phyloP scores from a whole-genome alignment of 768 basidiomycete species.

The Grammothele lineata region DNA sequence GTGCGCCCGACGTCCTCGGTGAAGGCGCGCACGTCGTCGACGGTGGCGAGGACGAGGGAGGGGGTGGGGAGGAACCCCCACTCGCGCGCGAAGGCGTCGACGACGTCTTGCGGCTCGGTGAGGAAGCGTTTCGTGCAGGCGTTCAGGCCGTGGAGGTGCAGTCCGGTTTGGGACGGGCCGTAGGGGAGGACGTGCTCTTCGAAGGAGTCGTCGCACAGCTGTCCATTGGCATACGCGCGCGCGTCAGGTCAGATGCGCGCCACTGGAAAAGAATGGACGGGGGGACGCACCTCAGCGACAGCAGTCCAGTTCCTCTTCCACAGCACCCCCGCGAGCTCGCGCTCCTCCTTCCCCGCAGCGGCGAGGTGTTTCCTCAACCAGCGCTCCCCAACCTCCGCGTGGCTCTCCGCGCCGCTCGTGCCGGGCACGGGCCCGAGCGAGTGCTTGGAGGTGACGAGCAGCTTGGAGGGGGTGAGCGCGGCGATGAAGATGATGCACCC shows the following conservation, averaged over 20 bases:
- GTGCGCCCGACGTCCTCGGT: constrained; percentile 59
- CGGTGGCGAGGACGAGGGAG: constrained; percentile 50
- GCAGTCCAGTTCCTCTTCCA: constrained; percentile 88
- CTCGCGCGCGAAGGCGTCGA: constrained; percentile 78
- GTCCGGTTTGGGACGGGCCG: constrained; percentile 75
- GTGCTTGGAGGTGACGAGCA: constrained; percentile 92
- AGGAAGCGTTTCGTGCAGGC: constrained; percentile 57
- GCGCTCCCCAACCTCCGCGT: constrained; percentile 77
- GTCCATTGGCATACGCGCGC: not conserved
- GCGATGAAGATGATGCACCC: constrained; percentile 97
- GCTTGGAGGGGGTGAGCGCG: constrained; percentile 66
- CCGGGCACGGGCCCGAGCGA: constrained; percentile 55
- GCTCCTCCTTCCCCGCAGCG: constrained; percentile 59
- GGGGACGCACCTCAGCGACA: constrained; percentile 72
- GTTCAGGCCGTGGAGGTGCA: constrained; percentile 93
- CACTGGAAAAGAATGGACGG: not conserved
- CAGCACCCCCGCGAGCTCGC: constrained; percentile 65
- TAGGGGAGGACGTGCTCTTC: constrained; percentile 95
- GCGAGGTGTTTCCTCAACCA: constrained; percentile 77
- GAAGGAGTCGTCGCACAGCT: constrained; percentile 97
- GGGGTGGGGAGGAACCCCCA: constrained; percentile 90
- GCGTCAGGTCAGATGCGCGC: not conserved
- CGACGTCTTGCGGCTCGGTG: constrained; percentile 61
- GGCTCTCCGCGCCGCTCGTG: constrained; percentile 38
- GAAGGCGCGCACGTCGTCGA: constrained; percentile 69